A percentile compares a stretch with the other conserved stretches of the same genome.
Evolutionary conservation across 2,329 filamentous ascomycete species (phyloP).

Genomic region (Fusarium nygamai): DNA sequence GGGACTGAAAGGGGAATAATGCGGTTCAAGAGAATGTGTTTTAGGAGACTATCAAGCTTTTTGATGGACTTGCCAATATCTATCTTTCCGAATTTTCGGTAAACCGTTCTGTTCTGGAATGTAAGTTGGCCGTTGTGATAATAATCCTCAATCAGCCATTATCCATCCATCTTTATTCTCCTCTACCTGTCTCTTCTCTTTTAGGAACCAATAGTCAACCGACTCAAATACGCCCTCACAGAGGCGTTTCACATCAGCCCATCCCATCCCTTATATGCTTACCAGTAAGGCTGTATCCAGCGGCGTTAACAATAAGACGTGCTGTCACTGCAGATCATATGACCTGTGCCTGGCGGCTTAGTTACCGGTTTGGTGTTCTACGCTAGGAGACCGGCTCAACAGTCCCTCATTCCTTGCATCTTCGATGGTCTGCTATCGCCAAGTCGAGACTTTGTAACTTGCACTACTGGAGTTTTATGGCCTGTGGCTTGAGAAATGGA

Average conservation of each 20-base stretch:
- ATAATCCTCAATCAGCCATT: background rate
- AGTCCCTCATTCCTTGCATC: background rate
- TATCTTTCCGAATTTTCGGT: background rate
- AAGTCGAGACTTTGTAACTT: background rate
- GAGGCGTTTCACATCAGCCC: background rate
- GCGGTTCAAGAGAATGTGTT: background rate
- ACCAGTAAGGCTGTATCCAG: background rate
- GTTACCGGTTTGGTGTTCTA: background rate
- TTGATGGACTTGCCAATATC: background rate
- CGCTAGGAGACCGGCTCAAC: background rate
- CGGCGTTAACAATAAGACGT: background rate
- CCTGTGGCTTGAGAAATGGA: background rate
- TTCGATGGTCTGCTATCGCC: background rate
- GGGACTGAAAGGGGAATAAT: background rate
- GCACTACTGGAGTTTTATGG: background rate
- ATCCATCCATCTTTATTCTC: background rate
- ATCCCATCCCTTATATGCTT: background rate
- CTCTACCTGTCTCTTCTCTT: background rate
- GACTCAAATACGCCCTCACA: background rate
- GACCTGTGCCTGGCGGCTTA: background rate
- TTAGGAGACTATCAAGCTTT: background rate
- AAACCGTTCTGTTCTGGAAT: background rate
- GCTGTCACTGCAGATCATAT: background rate
- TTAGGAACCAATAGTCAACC: too few relatives aligned
- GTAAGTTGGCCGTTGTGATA: background rate